phyloP scores from a whole-genome alignment of 495 filamentous ascomycete species.

The Cercophora sp. region DNA sequence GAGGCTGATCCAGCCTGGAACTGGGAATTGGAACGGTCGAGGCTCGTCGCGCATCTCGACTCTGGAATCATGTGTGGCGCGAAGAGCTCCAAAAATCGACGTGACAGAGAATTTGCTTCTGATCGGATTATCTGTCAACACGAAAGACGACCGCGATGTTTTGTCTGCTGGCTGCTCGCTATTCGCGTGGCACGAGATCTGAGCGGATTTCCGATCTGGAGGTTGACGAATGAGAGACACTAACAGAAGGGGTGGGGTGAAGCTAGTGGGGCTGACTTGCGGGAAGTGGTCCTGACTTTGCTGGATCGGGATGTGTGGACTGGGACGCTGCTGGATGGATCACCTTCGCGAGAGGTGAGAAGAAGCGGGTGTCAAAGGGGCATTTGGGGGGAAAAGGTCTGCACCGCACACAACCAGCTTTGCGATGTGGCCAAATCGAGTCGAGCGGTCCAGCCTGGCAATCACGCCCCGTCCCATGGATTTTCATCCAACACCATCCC shows the following conservation, averaged over 20 bases:
- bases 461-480: slow-evolving; percentile 20
- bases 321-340: slow-evolving; percentile 33
- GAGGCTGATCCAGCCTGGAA: too few relatives aligned
- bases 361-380: slow-evolving; percentile 33
- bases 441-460: slow-evolving; percentile 25
- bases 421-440: slow-evolving; percentile 34
- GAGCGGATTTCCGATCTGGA: slow-evolving; percentile 5
- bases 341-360: slow-evolving; percentile 34
- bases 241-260: slow-evolving; percentile 18
- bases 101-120: too few relatives aligned
- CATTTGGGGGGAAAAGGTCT: slow-evolving; percentile 30
- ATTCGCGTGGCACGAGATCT: slow-evolving; percentile 5
- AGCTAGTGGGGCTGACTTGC: slow-evolving; percentile 26
- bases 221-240: not conserved
- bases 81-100: too few relatives aligned
- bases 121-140: too few relatives aligned
- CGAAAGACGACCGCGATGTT: too few relatives aligned
- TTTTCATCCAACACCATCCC: slow-evolving; percentile 15
- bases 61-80: too few relatives aligned
- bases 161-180: too few relatives aligned
- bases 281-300: slow-evolving; percentile 24
- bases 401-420: slow-evolving; percentile 33
- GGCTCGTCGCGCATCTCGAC: too few relatives aligned
- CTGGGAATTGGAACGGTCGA: too few relatives aligned
- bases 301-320: slow-evolving; percentile 28